Conservation (phyloP, 176 grass and related monocot genomes). For the Areca catechu region DNA sequence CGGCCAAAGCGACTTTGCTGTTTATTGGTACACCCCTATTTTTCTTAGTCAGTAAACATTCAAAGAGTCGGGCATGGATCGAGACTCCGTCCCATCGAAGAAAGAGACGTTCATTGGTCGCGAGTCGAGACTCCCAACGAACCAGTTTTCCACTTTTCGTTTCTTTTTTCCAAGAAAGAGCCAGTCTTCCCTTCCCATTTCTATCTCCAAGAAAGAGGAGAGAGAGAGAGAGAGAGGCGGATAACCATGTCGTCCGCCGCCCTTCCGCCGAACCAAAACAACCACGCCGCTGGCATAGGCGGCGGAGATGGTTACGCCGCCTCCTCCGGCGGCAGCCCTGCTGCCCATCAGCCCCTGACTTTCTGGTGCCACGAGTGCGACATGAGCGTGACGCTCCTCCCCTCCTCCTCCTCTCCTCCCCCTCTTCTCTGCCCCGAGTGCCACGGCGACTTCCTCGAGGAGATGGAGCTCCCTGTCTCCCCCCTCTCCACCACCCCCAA, state of each 20-base stretch:
- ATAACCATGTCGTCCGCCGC: conserved; percentile 35
- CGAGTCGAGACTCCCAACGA: too few species aligned
- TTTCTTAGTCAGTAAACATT: too few species aligned
- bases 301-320: background rate
- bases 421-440: conserved; percentile 48
- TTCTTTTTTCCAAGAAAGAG: background rate
- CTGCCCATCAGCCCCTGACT: background rate
- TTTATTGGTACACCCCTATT: accelerated
- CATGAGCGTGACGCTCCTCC: conserved; percentile 22
- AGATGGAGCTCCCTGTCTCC: conserved; percentile 16
- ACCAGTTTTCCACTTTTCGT: background rate
- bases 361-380: conserved; percentile 55
- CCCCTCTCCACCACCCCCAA: background rate
- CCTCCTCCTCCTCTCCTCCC: background rate
- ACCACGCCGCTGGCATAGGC: background rate
- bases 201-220: background rate
- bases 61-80: too few species aligned
- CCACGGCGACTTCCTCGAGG: conserved; percentile 40
- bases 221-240: background rate
- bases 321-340: background rate
- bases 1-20: conserved; percentile 69
- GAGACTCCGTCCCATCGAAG: too few species aligned
- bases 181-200: too few species aligned
- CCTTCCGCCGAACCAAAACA: conserved; percentile 5
- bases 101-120: too few species aligned